These are phyloP conservation scores for Capsicum chinense DNA, from an alignment of 257 asterid species.

Conservation along the genomic window DNA sequence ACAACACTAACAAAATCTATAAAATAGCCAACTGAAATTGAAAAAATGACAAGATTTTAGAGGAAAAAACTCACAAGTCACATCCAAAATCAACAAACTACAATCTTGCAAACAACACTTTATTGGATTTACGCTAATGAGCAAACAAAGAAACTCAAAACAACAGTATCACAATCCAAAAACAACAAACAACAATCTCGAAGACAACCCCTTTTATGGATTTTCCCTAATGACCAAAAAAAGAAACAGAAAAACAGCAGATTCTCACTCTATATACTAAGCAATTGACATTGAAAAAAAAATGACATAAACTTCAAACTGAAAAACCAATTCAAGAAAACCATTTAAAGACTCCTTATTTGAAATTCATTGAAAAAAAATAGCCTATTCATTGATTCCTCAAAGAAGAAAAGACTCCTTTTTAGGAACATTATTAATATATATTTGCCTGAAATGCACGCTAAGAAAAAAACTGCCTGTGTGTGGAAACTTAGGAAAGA, in stretches of 20 bases:
- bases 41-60: not conserved
- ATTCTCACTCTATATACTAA: not conserved
- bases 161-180: no score
- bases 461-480: constrained; percentile 32
- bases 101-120: not conserved
- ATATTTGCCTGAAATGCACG: constrained; percentile 53
- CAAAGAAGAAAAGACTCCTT: constrained; percentile 16
- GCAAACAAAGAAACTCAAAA: not conserved
- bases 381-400: constrained; percentile 31
- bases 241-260: not conserved
- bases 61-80: not conserved
- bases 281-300: not conserved
- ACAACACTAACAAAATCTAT: not conserved
- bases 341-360: not conserved
- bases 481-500: constrained; percentile 20
- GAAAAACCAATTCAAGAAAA: not conserved
- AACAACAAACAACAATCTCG: not conserved
- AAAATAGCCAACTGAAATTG: no score
- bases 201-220: not conserved
- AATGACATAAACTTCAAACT: not conserved
- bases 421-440: constrained; percentile 18
- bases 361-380: constrained; percentile 28
- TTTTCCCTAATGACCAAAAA: not conserved
- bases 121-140: not conserved
- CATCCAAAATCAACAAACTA: not conserved